A percentile compares a stretch with the other conserved stretches of the same genome.
Conservation (phyloP, 1,284 basidiomycete genomes). For the Cryptococcus sp. region DNA sequence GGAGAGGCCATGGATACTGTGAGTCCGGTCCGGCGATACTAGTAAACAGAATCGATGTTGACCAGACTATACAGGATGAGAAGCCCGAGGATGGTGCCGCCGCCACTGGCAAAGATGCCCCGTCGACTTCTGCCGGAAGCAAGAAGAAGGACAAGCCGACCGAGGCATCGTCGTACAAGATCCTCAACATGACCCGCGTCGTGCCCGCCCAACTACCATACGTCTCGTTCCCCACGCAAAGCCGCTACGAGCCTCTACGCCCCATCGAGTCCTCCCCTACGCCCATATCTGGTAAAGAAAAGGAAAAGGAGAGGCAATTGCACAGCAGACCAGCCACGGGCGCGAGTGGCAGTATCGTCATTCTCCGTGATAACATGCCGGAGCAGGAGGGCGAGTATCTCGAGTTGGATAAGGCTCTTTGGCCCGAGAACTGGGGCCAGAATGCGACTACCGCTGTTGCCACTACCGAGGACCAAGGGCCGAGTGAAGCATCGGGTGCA, state of each 20-base stretch:
- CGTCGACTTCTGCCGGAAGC: conserved; percentile 62
- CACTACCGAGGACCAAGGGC: conserved; percentile 22
- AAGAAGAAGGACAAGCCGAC: conserved; percentile 58
- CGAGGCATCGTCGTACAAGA: conserved; percentile 74
- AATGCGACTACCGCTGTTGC: conserved; percentile 38
- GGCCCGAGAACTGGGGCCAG: conserved; percentile 54
- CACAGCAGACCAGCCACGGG: conserved; percentile 58
- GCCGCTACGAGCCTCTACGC: conserved; percentile 87
- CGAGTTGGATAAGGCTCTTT: conserved; percentile 58
- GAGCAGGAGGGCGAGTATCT: conserved; percentile 67
- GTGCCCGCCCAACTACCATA: conserved; percentile 84
- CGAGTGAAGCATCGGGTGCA: conserved; percentile 34
- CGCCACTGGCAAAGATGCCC: conserved; percentile 18
- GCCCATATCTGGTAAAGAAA: conserved; percentile 12
- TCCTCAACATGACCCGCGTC: conserved; percentile 89
- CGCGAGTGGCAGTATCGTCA: conserved; percentile 79
- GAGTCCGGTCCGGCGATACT: conserved; percentile 41
- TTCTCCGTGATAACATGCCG: conserved; percentile 69
- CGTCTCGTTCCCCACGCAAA: conserved; percentile 70
- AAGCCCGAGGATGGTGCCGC: conserved; percentile 53
- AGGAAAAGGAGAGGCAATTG: conserved; percentile 7
- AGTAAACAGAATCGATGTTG: neutral
- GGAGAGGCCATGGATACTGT: conserved; percentile 80
- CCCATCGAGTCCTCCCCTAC: conserved; percentile 58
- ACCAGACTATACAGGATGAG: conserved; percentile 51